These are phyloP conservation scores for Lophiotrema nucula DNA, from an alignment of 495 filamentous ascomycete species.

Conservation along the genomic window DNA sequence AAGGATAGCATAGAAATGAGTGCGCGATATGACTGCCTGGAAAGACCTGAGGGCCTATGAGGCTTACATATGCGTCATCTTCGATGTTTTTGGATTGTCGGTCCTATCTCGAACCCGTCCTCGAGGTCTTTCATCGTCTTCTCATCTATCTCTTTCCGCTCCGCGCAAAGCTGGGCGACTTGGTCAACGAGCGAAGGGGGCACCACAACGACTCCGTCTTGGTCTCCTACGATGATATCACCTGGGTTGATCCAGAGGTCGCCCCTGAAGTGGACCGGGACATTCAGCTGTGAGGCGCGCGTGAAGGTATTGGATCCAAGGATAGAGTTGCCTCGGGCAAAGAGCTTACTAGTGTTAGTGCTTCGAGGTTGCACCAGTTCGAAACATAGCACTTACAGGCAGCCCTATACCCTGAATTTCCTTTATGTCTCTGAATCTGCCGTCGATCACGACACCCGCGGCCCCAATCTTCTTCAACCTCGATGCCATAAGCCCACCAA, in stretches of 20 bases:
- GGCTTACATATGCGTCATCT: too few species aligned
- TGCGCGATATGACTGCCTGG: too few species aligned
- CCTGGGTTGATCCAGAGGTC: not conserved
- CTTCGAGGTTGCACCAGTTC: not conserved
- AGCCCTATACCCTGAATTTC: not conserved
- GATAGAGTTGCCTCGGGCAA: not conserved
- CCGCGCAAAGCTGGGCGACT: not conserved
- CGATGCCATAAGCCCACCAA: not conserved
- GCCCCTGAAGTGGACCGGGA: not conserved
- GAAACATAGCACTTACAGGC: not conserved
- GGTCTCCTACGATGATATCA: not conserved
- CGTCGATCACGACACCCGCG: not conserved
- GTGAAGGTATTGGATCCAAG: not conserved
- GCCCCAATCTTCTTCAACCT: not conserved
- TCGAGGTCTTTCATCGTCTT: not conserved
- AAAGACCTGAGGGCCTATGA: too few species aligned
- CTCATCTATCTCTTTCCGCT: not conserved
- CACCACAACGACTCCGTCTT: not conserved
- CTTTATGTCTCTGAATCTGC: not conserved
- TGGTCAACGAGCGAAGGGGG: not conserved
- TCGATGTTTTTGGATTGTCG: not conserved
- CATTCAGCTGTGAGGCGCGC: not conserved
- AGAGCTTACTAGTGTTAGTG: not conserved
- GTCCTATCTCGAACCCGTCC: not conserved
- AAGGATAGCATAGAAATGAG: too few species aligned